Conservation (phyloP, 768 basidiomycete species). For the Amanita muscaria region DNA sequence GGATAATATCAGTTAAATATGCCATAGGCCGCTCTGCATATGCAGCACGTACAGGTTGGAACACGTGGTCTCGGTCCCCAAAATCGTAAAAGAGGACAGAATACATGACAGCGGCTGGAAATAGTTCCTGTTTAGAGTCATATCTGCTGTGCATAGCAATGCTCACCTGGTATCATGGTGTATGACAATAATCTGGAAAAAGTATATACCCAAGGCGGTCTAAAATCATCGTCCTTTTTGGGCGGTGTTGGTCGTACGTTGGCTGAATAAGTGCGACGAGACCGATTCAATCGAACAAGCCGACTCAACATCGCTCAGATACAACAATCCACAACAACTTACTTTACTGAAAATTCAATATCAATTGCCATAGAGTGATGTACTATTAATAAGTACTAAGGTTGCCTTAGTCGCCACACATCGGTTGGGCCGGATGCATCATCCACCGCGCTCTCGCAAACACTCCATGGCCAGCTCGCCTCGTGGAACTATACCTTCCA, state of each 20-base stretch:
- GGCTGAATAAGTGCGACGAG: slow-evolving; percentile 1
- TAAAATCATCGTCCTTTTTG: slow-evolving; percentile 32
- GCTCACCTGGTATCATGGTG: slow-evolving; percentile 44
- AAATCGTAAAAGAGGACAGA: slow-evolving; percentile 57
- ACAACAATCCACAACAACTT: neutral
- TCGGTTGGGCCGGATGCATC: too few relatives aligned
- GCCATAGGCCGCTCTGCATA: neutral
- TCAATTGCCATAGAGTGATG: neutral
- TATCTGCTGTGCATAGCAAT: neutral
- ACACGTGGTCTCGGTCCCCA: slow-evolving; percentile 65
- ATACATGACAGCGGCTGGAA: slow-evolving; percentile 45
- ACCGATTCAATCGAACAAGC: neutral
- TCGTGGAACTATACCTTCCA: slow-evolving; percentile 20
- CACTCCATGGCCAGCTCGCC: slow-evolving; percentile 3
- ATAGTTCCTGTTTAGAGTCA: neutral
- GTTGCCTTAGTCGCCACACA: neutral
- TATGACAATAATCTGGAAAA: slow-evolving; percentile 42
- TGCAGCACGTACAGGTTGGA: slow-evolving; percentile 43
- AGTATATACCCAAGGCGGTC: slow-evolving; percentile 55
- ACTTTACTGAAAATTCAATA: neutral
- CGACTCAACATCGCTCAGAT: neutral
- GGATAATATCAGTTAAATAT: neutral
- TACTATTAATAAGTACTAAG: neutral
- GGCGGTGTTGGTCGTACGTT: neutral
- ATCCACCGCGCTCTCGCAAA: slow-evolving; percentile 11